Evolutionary conservation across 2,329 filamentous ascomycete species (phyloP).

Genomic region (Cercospora sp.): DNA sequence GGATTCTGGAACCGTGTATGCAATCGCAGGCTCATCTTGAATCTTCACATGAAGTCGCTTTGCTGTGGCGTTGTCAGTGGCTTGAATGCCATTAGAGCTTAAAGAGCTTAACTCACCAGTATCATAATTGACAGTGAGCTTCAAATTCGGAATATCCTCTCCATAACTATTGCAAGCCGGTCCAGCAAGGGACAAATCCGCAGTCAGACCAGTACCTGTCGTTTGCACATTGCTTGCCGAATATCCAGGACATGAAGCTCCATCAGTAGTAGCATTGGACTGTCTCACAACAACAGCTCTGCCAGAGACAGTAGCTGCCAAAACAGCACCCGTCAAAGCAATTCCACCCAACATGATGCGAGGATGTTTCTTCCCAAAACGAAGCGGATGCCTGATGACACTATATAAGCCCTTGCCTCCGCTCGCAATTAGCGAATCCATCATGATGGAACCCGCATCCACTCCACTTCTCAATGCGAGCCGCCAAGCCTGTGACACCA

Average conservation of each 20-base stretch:
- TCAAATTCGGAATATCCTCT: constrained; percentile 33
- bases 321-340: constrained; percentile 13
- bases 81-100: neutral
- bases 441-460: neutral
- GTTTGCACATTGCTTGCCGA: constrained; percentile 34
- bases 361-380: neutral
- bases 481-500: neutral
- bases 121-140: constrained; percentile 35
- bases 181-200: constrained; percentile 35
- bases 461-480: neutral
- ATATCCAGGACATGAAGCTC: constrained; percentile 34
- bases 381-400: neutral
- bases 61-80: neutral
- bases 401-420: constrained; percentile 7
- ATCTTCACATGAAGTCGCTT: constrained; percentile 64
- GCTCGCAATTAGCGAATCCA: neutral
- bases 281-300: constrained; percentile 14
- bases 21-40: constrained; percentile 64
- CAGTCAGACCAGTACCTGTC: constrained; percentile 29
- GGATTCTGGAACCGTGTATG: constrained; percentile 72
- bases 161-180: constrained; percentile 36
- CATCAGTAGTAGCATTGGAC: neutral
- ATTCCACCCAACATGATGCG: constrained; percentile 10
- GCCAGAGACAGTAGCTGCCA: constrained; percentile 13
- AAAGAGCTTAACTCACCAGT: constrained; percentile 22